Percentiles rank a stretch among this genome's conserved stretches.
phyloP scores from a whole-genome alignment of 352 stramenopile genomes.

The Stephanocyclus meneghinianus region DNA sequence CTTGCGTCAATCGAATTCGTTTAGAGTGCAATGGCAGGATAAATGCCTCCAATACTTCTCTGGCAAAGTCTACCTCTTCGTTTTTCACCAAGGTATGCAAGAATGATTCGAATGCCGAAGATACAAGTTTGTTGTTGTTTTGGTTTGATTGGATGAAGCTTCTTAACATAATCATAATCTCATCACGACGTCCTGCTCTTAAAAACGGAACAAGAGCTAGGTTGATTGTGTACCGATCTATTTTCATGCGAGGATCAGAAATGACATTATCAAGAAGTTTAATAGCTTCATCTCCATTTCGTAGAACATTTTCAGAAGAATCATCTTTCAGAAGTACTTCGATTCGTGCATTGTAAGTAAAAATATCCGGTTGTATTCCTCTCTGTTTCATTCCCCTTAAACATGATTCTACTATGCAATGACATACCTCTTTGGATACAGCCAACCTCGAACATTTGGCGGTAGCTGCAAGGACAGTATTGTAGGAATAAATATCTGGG shows the following conservation, averaged over 20 bases:
- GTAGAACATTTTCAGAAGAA: background rate
- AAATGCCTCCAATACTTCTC: conserved; percentile 58
- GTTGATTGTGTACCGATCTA: conserved; percentile 74
- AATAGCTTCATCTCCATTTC: conserved; percentile 38
- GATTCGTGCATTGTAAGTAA: conserved; percentile 72
- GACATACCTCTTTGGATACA: conserved; percentile 30
- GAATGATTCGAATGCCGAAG: conserved; percentile 62
- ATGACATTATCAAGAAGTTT: conserved; percentile 52
- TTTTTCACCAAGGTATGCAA: conserved; percentile 59
- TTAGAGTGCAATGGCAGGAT: conserved; percentile 29
- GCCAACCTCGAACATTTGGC: conserved; percentile 51
- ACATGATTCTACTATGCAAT: conserved; percentile 25
- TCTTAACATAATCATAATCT: conserved; percentile 46
- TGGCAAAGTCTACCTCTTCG: conserved; percentile 46
- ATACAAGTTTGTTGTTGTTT: conserved; percentile 25
- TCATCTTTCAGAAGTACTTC: conserved; percentile 22
- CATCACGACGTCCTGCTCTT: conserved; percentile 18
- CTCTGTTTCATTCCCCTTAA: conserved; percentile 39
- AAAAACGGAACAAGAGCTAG: conserved; percentile 59
- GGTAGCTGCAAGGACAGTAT: conserved; percentile 57
- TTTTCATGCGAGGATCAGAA: conserved; percentile 26
- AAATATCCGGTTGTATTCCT: conserved; percentile 46
- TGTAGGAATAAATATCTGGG: conserved; percentile 60
- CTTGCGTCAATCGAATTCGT: conserved; percentile 24
- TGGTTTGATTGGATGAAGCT: conserved; percentile 40